A percentile compares a stretch with the other conserved stretches of the same genome.
Evolutionary conservation across 139 green algal species (phyloP).

Genomic region (Dunaliella sp.): DNA sequence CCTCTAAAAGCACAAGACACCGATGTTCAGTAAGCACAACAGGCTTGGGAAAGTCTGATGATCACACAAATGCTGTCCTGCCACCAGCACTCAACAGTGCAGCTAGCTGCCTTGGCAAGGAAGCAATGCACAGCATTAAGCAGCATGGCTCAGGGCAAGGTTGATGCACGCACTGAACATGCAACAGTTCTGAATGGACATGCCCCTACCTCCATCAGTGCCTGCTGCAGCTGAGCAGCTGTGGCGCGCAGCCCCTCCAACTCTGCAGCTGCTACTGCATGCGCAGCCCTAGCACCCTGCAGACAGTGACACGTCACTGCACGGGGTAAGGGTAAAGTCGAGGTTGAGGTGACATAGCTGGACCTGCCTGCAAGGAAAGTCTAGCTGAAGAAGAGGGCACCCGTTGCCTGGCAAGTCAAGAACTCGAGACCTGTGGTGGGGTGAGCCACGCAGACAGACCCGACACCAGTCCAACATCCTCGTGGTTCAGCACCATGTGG

Average conservation of each 20-base stretch:
- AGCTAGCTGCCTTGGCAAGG: too few species aligned
- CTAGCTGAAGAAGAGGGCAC: background rate
- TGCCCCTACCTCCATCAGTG: slow-evolving; percentile 15
- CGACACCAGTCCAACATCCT: slow-evolving; percentile 19
- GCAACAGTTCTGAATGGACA: too few species aligned
- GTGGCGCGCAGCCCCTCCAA: background rate
- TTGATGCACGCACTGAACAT: too few species aligned
- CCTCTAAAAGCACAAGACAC: too few species aligned
- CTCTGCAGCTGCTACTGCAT: background rate
- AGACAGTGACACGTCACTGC: background rate
- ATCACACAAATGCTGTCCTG: too few species aligned
- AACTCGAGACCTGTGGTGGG: background rate
- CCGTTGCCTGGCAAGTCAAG: background rate
- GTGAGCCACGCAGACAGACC: slow-evolving; percentile 5
- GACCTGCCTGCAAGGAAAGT: background rate
- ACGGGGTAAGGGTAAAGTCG: background rate
- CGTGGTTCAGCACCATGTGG: background rate
- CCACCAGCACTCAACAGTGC: too few species aligned
- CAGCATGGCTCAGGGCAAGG: too few species aligned
- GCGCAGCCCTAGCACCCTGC: background rate
- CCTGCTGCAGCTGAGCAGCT: slow-evolving; percentile 8
- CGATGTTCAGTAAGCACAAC: too few species aligned
- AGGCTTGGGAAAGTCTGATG: too few species aligned
- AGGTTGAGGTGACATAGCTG: background rate
- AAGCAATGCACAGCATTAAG: too few species aligned